Evolutionary conservation across 345 rosid species (phyloP).

Genomic region (Lagerstroemia speciosa): DNA sequence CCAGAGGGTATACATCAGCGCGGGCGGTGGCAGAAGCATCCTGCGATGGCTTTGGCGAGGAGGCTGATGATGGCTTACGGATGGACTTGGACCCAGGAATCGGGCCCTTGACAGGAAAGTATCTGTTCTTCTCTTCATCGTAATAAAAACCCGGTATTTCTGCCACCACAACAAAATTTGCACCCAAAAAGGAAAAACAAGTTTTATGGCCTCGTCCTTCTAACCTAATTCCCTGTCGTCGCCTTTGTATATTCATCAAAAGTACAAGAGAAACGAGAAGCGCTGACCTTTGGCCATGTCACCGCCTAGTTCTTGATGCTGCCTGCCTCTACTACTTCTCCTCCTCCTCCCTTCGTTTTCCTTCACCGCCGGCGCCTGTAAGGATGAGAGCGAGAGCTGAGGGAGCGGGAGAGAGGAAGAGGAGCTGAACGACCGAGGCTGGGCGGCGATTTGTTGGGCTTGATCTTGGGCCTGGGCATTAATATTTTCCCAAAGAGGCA

Average conservation of each 20-base stretch:
- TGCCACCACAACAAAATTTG: conserved; percentile 10
- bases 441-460: neutral
- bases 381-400: neutral
- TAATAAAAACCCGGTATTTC: conserved; percentile 82
- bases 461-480: neutral
- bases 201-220: neutral
- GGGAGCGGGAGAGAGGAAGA: neutral
- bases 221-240: neutral
- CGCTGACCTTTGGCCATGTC: neutral
- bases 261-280: neutral
- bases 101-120: conserved; percentile 70
- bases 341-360: neutral
- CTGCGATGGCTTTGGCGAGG: neutral
- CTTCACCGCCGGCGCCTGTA: neutral
- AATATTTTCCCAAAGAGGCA: neutral
- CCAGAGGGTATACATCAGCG: conserved; percentile 15
- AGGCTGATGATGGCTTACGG: conserved; percentile 1
- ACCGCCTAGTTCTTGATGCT: neutral
- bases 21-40: conserved; percentile 16
- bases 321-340: neutral
- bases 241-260: neutral
- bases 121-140: conserved; percentile 84
- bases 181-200: neutral
- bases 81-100: conserved; percentile 45
- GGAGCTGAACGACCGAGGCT: neutral